Base-by-base conservation (phyloP, 2,329 filamentous ascomycete genomes). In the Coniochaeta sp. region DNA sequence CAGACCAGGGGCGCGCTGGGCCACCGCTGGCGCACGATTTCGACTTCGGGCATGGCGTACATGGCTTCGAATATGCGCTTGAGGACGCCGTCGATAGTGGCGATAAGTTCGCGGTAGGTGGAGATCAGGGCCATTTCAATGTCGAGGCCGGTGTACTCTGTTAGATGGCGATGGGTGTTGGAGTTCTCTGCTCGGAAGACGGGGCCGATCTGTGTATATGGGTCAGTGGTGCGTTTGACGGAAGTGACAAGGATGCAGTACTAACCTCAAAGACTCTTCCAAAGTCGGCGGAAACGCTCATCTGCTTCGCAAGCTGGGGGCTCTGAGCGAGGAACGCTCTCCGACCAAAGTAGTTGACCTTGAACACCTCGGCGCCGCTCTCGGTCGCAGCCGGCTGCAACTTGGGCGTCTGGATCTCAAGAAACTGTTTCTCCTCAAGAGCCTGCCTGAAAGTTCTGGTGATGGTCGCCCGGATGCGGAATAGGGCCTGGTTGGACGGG, bases 151-250 rank as follows among this genome's bases (percentile, higher is more conserved):
- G 91, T 96, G 66, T 95, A 96, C 67, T 96, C 91, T 0, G 91
- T 96, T 75, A 96, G 76, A 66, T 96, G 91, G 32, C 91, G 85
- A 63, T 96, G 91, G 0, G 91, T 96, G 68, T 96, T 96, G 64
- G 89, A 95, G 72, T 96, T 95, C 66, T 96, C 91, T 1, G 91
- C 91, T 58, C 91, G 84, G 76, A 96, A 96, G 6, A 96, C 91
- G 2, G 89, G 85, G 14, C 89, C 89, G 57, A 94, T 85, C 65
- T 67, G n/a, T 7, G 2, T 28, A 33, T 13, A 8, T 8, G n/a
- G 31, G 31, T 33, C 31, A 33, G 38, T n/a, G 13, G 14, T 9
- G 8, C 8, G 9, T 32, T 14, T 42, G 8, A 42, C 22, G 22
- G 18, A 42, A 26, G 9, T 16, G 22, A 42, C 38, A 42, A 22